Evolutionary conservation across 257 asterid genomes (phyloP).

Genomic region (Perilla frutescens): DNA sequence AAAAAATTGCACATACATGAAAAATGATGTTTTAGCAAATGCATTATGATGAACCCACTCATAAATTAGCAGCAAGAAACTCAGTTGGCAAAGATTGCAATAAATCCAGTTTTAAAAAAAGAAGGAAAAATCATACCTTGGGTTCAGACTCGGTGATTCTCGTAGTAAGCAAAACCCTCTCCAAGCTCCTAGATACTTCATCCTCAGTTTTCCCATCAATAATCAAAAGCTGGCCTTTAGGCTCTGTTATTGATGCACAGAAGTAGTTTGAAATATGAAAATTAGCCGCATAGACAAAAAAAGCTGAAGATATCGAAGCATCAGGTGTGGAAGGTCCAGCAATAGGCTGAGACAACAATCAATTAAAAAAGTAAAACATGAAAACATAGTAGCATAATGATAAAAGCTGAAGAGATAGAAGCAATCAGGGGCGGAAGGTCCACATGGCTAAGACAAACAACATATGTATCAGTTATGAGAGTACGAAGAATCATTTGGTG

Average conservation of each 20-base stretch:
- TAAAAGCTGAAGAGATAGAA: background rate
- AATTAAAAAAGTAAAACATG: background rate
- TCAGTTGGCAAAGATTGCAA: constrained; percentile 32
- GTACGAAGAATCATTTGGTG: constrained; percentile 3
- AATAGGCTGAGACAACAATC: constrained; percentile 2
- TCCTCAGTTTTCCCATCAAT: constrained; percentile 93
- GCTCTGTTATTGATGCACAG: constrained; percentile 64
- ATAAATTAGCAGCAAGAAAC: constrained; percentile 28
- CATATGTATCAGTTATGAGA: background rate
- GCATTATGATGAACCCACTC: constrained; percentile 28
- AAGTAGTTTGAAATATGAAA: constrained; percentile 35
- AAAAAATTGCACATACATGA: constrained; percentile 13
- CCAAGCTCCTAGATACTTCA: constrained; percentile 87
- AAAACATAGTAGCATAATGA: background rate
- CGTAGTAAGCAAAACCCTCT: constrained; percentile 97
- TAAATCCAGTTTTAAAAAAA: constrained; percentile 11
- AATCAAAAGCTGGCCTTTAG: constrained; percentile 97
- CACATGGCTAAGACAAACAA: background rate
- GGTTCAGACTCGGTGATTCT: constrained; percentile 89
- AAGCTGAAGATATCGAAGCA: constrained; percentile 3
- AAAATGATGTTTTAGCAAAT: constrained; percentile 1
- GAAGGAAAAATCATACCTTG: constrained; percentile 55
- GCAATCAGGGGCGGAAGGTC: background rate
- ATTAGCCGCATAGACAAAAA: constrained; percentile 7
- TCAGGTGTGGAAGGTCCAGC: constrained; percentile 9